phyloP scores from a whole-genome alignment of 2,329 filamentous ascomycete species.

The Curvularia hawaiiensis region DNA sequence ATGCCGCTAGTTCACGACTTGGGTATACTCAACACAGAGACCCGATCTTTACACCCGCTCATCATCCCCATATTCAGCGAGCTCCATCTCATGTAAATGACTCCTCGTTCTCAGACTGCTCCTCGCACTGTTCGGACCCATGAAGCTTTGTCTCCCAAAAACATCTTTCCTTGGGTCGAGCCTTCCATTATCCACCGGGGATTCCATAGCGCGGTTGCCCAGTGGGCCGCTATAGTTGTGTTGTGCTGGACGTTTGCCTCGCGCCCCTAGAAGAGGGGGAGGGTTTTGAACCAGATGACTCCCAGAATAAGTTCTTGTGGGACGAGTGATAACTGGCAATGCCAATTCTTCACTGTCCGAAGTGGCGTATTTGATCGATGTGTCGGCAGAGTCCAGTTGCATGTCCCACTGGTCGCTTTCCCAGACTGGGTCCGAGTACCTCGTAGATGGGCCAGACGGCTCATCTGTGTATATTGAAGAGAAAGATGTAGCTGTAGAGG shows the following conservation, averaged over 20 bases:
- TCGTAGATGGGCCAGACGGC: constrained; percentile 24
- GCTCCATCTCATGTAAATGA: constrained; percentile 37
- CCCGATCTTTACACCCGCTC: background rate
- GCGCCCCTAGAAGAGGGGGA: background rate
- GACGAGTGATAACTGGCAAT: constrained; percentile 15
- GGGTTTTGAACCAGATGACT: constrained; percentile 3
- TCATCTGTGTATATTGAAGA: constrained; percentile 42
- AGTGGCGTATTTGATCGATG: constrained; percentile 27
- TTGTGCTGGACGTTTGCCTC: constrained; percentile 30
- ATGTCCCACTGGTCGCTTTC: constrained; percentile 28
- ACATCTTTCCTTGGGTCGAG: constrained; percentile 28
- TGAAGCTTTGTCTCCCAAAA: constrained; percentile 30
- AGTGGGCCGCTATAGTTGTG: constrained; percentile 23
- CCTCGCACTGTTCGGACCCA: constrained; percentile 27
- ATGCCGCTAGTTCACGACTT: background rate
- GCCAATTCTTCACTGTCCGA: constrained; percentile 25
- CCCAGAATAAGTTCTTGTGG: constrained; percentile 18
- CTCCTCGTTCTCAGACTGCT: constrained; percentile 37
- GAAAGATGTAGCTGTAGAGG: constrained; percentile 39
- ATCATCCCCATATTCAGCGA: constrained; percentile 21
- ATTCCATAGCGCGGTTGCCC: constrained; percentile 14
- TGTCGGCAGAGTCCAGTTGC: constrained; percentile 23
- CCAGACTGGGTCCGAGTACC: constrained; percentile 24
- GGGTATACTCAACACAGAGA: background rate
- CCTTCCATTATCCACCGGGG: constrained; percentile 9